Evolutionary conservation across 441 rosid species (phyloP), one percentile per base, ranked within the genome.

Genomic region (Manihot esculenta): DNA sequence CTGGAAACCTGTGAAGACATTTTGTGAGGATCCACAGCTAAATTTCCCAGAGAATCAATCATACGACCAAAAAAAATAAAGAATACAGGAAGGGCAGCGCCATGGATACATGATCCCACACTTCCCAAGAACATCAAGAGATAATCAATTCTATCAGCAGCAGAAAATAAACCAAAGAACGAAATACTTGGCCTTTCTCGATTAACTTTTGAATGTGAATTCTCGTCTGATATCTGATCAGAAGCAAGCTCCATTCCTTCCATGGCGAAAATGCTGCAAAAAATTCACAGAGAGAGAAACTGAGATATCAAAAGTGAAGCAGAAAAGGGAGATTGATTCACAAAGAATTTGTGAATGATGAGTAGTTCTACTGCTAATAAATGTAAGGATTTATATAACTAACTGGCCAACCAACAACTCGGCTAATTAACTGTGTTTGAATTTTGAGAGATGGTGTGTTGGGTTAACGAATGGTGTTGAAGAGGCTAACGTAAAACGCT

Each of bases 31-130:
- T 89, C 66, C 9, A 84, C 71, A 75, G 87, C 84, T 38, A 86
- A 66, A 67, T 78, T 80, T 10, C 95, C 97, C 1, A 92, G 80
- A 69, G 95, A 87, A 79, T 88, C 88, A n/a, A 92, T 76, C 95
- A 89, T 77, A 42, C 74, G 84, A 58, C 91, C 95, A 11, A 89
- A 88, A 72, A 89, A 79, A 42, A 89, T 47, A 51, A 89, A 84
- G 82, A 92, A 89, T 20, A 85, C 74, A 0, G 97, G 95, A 74
- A 89, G 86, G 4, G 88, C 84, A 26, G 84, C 87, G 9, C 97
- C 97, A 14, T 87, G 93, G 14, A 86, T 48, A 72, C 83, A 85
- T 0, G 95, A 77, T 1, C 93, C 95, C 51, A 83, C 41, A 50
- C 87, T 79, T 14, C 93, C 97, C 0, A 89, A 45, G 49, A 86